Percentiles rank a stretch among this genome's conserved stretches.
Conservation (phyloP, 1,284 basidiomycete species). For the Anthracocystis panici-leucophaei region DNA sequence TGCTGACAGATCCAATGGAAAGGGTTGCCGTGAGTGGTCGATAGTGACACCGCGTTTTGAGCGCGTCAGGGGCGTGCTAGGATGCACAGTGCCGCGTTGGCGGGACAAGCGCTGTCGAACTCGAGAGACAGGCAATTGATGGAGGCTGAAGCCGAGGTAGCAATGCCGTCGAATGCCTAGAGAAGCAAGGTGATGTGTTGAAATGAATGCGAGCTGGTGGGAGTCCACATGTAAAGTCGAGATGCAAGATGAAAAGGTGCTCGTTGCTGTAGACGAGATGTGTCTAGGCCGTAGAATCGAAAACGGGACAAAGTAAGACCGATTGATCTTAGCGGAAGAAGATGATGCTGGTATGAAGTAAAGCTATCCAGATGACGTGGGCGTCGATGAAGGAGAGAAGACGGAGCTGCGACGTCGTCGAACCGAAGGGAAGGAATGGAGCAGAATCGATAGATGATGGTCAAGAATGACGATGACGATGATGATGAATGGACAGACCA, state of each 20-base stretch:
- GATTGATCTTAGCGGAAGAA: neutral
- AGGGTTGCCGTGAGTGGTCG: neutral
- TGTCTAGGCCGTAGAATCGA: neutral
- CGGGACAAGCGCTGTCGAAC: too few species aligned
- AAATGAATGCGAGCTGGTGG: neutral
- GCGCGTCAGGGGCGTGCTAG: neutral
- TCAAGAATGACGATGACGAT: neutral
- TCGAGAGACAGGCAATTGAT: neutral
- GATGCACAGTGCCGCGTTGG: too few species aligned
- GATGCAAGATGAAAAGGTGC: neutral
- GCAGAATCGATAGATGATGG: neutral
- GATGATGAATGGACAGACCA: neutral
- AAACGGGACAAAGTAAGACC: too few species aligned
- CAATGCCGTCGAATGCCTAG: neutral
- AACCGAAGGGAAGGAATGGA: too few species aligned
- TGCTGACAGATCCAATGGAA: neutral
- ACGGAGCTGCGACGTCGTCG: neutral
- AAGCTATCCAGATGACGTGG: neutral
- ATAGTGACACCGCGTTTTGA: neutral
- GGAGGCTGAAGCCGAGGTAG: neutral
- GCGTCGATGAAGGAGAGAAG: too few species aligned
- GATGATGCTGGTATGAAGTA: neutral
- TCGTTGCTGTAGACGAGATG: constrained; percentile 1
- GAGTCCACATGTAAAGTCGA: constrained; percentile 2
- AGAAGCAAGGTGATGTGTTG: neutral